Base-by-base conservation (phyloP, 73 alveolate genomes). In the Symbiodinium pilosum region DNA sequence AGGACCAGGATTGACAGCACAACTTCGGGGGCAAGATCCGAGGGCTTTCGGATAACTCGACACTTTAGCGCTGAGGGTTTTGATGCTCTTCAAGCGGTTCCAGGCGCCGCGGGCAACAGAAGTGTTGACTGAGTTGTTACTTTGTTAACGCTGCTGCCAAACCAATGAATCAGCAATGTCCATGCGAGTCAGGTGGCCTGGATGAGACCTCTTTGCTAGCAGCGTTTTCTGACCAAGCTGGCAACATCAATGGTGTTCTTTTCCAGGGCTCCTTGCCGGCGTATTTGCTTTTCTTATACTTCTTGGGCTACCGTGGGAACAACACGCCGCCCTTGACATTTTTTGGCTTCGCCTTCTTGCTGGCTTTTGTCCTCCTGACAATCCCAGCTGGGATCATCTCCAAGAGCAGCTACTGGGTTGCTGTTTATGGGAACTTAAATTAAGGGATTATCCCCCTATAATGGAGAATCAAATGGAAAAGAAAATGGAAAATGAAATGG, bases 341-440 rank as follows among this genome's bases (percentile, higher is more conserved):
- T 38, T 92, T 92, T 20, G 98, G 98, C 0, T 92, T 92, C 56
- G 83, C 98, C 42, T 92, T 92, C 69, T 71, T 92, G 81, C 89
- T 92, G 56, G 98, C 41, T n/a, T 92, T 92, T 44, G 98, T 92
- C 56, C 20, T 92, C 8, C n/a, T 68, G 41, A 92, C 98, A 28
- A 92, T 92, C 81, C 98, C 98, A 28, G 87, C 98, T 11, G 98
- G 98, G 9, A 39, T 92, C 87, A 92, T 92, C 68, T 92, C 98
- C 98, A 92, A 92, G 88, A 43, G 42, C 54, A 73, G 71, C 81
- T 54, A 54, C 30, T n/a, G n/a, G n/a, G n/a, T n/a, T n/a, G n/a
- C n/a, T n/a, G n/a, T n/a, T n/a, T n/a, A n/a, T n/a, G n/a, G n/a
- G n/a, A n/a, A n/a, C n/a, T n/a, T n/a, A n/a, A n/a, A n/a, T n/a